These are phyloP conservation scores for Halenospora varia DNA, from an alignment of 495 filamentous ascomycete genomes.

Conservation along the genomic window DNA sequence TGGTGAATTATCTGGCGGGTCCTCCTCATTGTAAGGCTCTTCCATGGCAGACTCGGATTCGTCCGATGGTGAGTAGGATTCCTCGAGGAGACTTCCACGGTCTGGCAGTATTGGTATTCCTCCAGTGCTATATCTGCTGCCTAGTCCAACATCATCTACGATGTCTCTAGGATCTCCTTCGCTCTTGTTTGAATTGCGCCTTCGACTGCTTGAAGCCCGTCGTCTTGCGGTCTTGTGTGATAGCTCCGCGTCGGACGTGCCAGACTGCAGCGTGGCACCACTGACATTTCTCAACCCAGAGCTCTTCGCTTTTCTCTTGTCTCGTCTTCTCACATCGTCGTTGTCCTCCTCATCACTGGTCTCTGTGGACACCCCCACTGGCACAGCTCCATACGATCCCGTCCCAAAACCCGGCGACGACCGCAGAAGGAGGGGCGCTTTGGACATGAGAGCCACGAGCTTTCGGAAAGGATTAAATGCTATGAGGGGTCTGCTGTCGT, in stretches of 20 bases:
- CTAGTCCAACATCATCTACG: constrained; percentile 17
- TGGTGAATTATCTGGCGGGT: constrained; percentile 59
- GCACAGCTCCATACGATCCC: constrained; percentile 55
- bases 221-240: background rate
- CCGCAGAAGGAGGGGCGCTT: constrained; percentile 51
- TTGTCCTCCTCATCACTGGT: constrained; percentile 25
- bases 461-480: constrained; percentile 5
- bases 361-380: constrained; percentile 26
- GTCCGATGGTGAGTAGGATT: background rate
- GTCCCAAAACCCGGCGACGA: constrained; percentile 53
- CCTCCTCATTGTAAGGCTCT: constrained; percentile 32
- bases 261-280: background rate
- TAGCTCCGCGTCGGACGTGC: background rate
- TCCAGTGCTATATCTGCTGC: constrained; percentile 12
- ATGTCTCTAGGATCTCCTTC: background rate
- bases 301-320: constrained; percentile 9
- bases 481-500: constrained; percentile 1
- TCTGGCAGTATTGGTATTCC: constrained; percentile 18
- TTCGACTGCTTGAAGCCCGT: constrained; percentile 2
- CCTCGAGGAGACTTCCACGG: constrained; percentile 1
- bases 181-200: background rate
- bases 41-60: background rate
- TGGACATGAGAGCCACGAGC: constrained; percentile 43
- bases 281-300: constrained; percentile 20
- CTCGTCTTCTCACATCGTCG: constrained; percentile 9